phyloP scores from a whole-genome alignment of 202 grass and related monocot species.

The Eragrostis tef region DNA sequence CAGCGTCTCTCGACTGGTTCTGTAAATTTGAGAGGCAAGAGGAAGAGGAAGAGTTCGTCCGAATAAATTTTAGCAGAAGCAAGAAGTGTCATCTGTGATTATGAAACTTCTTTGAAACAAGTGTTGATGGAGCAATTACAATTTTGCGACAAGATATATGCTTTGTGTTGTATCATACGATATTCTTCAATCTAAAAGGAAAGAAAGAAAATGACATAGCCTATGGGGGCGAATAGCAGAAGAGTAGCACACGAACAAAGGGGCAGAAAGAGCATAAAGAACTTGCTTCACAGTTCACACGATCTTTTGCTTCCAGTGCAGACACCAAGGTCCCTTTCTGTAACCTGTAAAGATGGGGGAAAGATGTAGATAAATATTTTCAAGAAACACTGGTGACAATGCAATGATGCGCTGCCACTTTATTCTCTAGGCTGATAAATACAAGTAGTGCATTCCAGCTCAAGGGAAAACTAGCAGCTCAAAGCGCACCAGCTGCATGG shows the following conservation, averaged over 20 bases:
- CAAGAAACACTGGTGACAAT: conserved; percentile 37
- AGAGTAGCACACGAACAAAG: conserved; percentile 14
- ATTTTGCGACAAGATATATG: background rate
- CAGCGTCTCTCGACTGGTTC: background rate
- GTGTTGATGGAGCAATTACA: background rate
- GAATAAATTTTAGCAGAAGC: conserved; percentile 29
- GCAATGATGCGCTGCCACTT: conserved; percentile 46
- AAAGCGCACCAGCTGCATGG: conserved; percentile 46
- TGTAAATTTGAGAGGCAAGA: conserved; percentile 1
- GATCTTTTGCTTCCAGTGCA: conserved; percentile 17
- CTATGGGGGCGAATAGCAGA: conserved; percentile 12
- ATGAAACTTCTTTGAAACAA: background rate
- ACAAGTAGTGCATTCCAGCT: conserved; percentile 52
- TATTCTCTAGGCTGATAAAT: conserved; percentile 45
- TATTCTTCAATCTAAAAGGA: conserved; percentile 26
- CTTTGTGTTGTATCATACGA: background rate
- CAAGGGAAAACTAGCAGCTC: conserved; percentile 36
- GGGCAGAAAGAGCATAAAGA: too few species aligned
- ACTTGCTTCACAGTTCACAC: conserved; percentile 21
- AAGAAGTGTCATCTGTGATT: background rate
- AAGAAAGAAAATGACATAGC: conserved; percentile 1
- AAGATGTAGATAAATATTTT: conserved; percentile 41
- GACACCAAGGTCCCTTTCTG: conserved; percentile 36
- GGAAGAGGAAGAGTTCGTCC: background rate
- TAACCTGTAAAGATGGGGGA: conserved; percentile 44